Evolutionary conservation across 2,329 filamentous ascomycete species (phyloP), one percentile per base, ranked within the genome.

Genomic region (Cadophora gregata): DNA sequence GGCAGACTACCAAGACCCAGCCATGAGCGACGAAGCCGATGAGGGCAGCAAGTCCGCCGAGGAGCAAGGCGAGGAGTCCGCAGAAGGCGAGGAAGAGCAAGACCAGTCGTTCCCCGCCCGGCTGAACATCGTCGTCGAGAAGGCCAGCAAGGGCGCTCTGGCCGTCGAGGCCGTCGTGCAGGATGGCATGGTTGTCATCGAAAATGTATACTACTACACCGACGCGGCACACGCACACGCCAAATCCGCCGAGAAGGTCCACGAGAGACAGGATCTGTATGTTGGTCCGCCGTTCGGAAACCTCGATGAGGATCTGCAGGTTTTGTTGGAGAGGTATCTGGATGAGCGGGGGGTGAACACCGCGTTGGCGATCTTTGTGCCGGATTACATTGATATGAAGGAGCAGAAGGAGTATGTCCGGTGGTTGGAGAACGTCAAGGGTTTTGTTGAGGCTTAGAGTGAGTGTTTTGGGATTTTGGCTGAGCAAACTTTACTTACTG

Each of bases 321-420:
- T 93, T 63, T 86, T 97, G 74, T 85, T 98, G 78, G 95, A 98
- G 86, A 88, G 91, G 74, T 99, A 95, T 83, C 87, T 99, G 70
- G 93, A 97, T 80, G 96, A 97, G 86, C 88, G 96, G 74, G 96
- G 95, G 71, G 88, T 99, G 81, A 93, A 95, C 76, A 89, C 91
- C 74, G 87, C 90, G 67, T 86, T 99, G 75, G 95, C 94, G 63
- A 83, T 94, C 73, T 97, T 98, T 80, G 90, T 97, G 53, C 93
- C 94, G 45, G 94, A 98, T 79, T 99, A 97, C 83, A 94, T 98
- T 77, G 93, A 98, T 78, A 88, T 92, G 81, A 99, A 99, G 90
- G 96, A 99, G 88, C 95, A 98, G 88, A 91, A 89, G 82, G 96
- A 99, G 86, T 99, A 99, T 81, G 83, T 96, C 69, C 83, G 86